Base-by-base conservation (phyloP, 805 yeast genomes). In the Candida dajiaensis region DNA sequence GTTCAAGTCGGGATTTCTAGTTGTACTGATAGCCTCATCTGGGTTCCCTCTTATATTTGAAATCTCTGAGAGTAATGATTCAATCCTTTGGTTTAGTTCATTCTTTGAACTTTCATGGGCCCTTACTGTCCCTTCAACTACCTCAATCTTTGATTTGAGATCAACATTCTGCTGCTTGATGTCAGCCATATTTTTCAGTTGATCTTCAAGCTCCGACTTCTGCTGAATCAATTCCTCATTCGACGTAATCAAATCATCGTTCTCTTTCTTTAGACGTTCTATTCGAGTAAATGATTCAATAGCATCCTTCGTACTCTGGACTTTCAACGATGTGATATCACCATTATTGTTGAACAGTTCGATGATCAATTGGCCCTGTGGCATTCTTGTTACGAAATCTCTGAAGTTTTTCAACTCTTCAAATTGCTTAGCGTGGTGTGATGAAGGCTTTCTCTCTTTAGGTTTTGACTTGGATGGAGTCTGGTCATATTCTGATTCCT, bases 1-100 rank as follows among this genome's bases (percentile, higher is more conserved):
- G 11, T 43, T 49, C 41, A 66, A 59, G 18, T 56, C 63, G 10
- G 68, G 64, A 23, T 55, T 58, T 23, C 50, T 51, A 19, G 54
- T 52, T 18, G 60, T 55, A 1, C 62, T 51, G 1, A 67, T 54
- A 7, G 49, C 55, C 15, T 53, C 54, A 1, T 52, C 26, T 0
- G 47, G 15, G 23, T 62, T 54, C 1, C 72, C 72, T 37, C 43
- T 40, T 5, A 50, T 18, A 16, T 25, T 22, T 38, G 41, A 29
- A 18, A 51, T 20, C 19, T 40, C 41, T 18, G 43, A 19, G 4
- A 43, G 39, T 6, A 22, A 44, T 16, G n/a, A 16, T 6, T 33
- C 36, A 5, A 8, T 9, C 15, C 20, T 33, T 33, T 33, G 20
- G 18, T 8, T 33, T 12, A 18, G 13, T 3, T 33, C 36, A n/a